phyloP scores from a whole-genome alignment of 2,329 filamentous ascomycete species.

The Botryosphaeria agaves region DNA sequence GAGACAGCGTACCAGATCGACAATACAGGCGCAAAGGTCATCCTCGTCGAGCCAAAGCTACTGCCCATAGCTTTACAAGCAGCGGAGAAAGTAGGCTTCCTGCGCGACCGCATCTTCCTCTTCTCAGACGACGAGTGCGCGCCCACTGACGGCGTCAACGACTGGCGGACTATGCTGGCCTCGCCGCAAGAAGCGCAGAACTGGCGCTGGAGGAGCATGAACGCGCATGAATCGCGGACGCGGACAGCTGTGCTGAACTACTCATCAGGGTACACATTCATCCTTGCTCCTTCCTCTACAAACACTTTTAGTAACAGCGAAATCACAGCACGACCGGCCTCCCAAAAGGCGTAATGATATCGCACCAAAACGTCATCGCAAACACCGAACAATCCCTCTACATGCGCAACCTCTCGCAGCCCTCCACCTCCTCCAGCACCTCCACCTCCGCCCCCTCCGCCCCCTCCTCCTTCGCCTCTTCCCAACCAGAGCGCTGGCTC shows the following conservation, averaged over 20 bases:
- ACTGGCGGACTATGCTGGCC: slow-evolving; percentile 26
- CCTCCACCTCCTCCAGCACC: slow-evolving; percentile 8
- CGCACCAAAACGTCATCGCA: slow-evolving; percentile 24
- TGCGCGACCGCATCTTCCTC: slow-evolving; percentile 26
- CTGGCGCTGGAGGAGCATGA: slow-evolving; percentile 26
- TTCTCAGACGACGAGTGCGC: slow-evolving; percentile 25
- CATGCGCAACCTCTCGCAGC: slow-evolving; percentile 18
- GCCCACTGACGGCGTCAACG: slow-evolving; percentile 16
- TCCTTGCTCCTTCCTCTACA: neutral
- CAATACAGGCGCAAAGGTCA: slow-evolving; percentile 31
- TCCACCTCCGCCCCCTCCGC: too few relatives aligned
- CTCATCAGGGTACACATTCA: slow-evolving; percentile 5
- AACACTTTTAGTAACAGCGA: neutral
- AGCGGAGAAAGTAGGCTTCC: slow-evolving; percentile 22
- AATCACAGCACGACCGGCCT: slow-evolving; percentile 23
- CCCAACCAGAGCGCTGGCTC: slow-evolving; percentile 16
- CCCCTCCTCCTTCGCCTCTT: slow-evolving; percentile 1
- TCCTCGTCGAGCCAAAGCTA: slow-evolving; percentile 32
- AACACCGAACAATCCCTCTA: slow-evolving; percentile 20
- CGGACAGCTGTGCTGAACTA: slow-evolving; percentile 10
- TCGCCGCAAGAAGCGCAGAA: slow-evolving; percentile 12
- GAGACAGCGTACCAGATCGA: slow-evolving; percentile 35
- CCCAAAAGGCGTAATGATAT: slow-evolving; percentile 27
- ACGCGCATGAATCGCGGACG: slow-evolving; percentile 15
- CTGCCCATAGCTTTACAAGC: slow-evolving; percentile 27